Base-by-base conservation (phyloP, 2,329 filamentous ascomycete genomes). In the Aschersonia sp. region DNA sequence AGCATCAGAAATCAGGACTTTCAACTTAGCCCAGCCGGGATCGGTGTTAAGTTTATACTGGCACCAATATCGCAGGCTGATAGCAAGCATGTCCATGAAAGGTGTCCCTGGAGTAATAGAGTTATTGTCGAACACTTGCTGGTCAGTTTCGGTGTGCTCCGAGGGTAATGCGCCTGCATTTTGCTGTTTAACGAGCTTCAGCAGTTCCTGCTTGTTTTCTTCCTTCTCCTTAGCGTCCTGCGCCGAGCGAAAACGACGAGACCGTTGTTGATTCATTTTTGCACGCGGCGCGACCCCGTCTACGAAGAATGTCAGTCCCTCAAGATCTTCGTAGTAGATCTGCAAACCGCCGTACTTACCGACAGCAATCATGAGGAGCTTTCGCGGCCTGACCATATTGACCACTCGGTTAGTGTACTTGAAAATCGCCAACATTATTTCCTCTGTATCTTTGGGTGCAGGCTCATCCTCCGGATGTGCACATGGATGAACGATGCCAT, bases 371-470 rank as follows among this genome's bases (percentile, higher is more conserved):
- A 97, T 92, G 48, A 98, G 76, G 45, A 98, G 70, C 68, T 95
- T 97, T 56, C 92, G 81, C 8, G 92, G 92, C 51, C 92, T 85
- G 54, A 95, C 90, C 90, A 98, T 98, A 64, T 95, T 95, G 55
- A 98, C 87, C 30, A 98, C 89, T 50, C 92, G 84, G 62, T 98
- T 89, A n/a, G 92, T 98, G 66, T 98, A 98, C 61, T 84, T 87
- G 73, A 98, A 98, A 51, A 98, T 82, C 61, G 94, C 94, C 57
- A 95, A 64, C 92, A 98, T 98, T 92, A 98, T 98, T 68, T 97
- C 92, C 63, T 94, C 87, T 69, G 98, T 92, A 51, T 92, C 90
- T 59, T 83, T 84, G 9, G 92, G 92, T 4, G 92, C 80, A 2
- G 92, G 88, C 52, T 81, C 80, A 59, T 97, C 90, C 64, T 98